These are phyloP conservation scores for Chaetomiaceae sp. DNA, from an alignment of 2,329 filamentous ascomycete genomes.

Conservation along the genomic window DNA sequence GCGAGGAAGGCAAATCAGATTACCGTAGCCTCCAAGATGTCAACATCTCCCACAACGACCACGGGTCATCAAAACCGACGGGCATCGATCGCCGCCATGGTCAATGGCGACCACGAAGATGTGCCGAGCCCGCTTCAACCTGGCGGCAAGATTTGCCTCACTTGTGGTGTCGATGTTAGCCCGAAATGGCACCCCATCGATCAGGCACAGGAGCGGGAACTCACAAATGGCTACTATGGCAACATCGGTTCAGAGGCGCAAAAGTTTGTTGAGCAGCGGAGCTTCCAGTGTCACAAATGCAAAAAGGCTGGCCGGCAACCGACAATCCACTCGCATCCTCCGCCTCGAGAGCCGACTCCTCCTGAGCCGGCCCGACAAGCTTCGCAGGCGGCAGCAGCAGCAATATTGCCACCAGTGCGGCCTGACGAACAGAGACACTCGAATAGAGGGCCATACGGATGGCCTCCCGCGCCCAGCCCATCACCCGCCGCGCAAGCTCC, in stretches of 20 bases:
- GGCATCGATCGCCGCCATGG: slow-evolving; percentile 46
- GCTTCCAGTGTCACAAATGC: slow-evolving; percentile 74
- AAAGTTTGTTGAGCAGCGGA: slow-evolving; percentile 56
- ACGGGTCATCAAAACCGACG: slow-evolving; percentile 46
- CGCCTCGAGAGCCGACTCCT: slow-evolving; percentile 29
- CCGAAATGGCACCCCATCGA: slow-evolving; percentile 68
- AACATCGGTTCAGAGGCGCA: slow-evolving; percentile 52
- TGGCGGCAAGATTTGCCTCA: slow-evolving; percentile 56
- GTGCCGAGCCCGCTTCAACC: slow-evolving; percentile 32
- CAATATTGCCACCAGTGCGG: slow-evolving; percentile 16
- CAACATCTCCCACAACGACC: slow-evolving; percentile 37
- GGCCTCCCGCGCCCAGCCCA: slow-evolving; percentile 16
- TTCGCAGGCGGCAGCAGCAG: slow-evolving; percentile 20
- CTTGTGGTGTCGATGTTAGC: slow-evolving; percentile 65
- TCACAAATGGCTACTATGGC: slow-evolving; percentile 49
- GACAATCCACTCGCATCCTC: slow-evolving; percentile 30
- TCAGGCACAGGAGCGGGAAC: slow-evolving; percentile 46
- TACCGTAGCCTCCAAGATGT: slow-evolving; percentile 57
- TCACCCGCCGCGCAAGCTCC: slow-evolving; percentile 21
- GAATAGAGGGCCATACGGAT: slow-evolving; percentile 17
- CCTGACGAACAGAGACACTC: slow-evolving; percentile 20
- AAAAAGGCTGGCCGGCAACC: slow-evolving; percentile 51
- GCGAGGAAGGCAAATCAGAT: slow-evolving; percentile 85
- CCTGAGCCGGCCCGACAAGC: slow-evolving; percentile 25
- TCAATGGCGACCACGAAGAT: slow-evolving; percentile 31